Conservation (phyloP, 306 rosid genomes). For the Vigna radiata region DNA sequence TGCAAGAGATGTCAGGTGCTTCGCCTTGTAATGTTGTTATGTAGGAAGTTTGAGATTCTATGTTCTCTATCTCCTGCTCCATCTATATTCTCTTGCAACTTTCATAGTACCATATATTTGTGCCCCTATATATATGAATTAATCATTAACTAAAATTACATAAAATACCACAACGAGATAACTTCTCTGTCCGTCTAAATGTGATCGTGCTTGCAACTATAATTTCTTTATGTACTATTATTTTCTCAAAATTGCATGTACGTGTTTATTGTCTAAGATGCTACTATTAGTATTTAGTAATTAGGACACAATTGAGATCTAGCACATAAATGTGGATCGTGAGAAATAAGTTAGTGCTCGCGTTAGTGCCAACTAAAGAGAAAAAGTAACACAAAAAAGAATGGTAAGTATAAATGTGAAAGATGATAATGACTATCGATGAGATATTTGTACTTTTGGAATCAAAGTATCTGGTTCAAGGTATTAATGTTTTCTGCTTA, state of each 20-base stretch:
- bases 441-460: background rate
- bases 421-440: background rate
- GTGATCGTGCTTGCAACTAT: background rate
- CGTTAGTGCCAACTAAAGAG: background rate
- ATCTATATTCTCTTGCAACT: conserved; percentile 26
- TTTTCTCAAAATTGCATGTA: conserved; percentile 7
- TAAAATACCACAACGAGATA: conserved; percentile 4
- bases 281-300: conserved; percentile 19
- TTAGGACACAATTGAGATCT: background rate
- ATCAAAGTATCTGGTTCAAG: background rate
- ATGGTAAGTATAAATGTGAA: background rate
- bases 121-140: background rate
- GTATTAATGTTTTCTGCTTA: background rate
- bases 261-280: background rate
- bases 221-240: background rate
- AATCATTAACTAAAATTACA: background rate
- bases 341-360: background rate
- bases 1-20: conserved; percentile 37
- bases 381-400: background rate
- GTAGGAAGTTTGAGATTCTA: conserved; percentile 47
- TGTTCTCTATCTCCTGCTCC: conserved; percentile 43
- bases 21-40: background rate
- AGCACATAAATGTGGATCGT: background rate
- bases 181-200: conserved; percentile 1
- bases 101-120: no score